Base-by-base conservation (phyloP, 805 yeast genomes). In the Ogataea salicorniae region DNA sequence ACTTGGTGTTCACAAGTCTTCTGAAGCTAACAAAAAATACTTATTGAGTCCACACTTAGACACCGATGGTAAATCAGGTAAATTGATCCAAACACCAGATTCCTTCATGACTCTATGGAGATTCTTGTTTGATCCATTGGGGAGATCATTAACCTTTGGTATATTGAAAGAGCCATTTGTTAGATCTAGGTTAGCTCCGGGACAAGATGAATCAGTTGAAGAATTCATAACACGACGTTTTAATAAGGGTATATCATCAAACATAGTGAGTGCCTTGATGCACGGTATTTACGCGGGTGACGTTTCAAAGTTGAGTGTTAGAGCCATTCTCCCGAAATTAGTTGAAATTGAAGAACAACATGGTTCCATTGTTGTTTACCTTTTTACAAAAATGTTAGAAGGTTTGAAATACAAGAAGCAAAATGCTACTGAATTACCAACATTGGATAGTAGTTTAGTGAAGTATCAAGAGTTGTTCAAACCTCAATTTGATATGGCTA, bases 271-370 rank as follows among this genome's bases (percentile, higher is more conserved):
- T 64, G 98, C 96, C 0, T 68, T 90, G 4, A 72, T 85, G 62
- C 89, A 90, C 59, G 99, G 99, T 0, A 81, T 94, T 1, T 92
- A 90, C 64, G 97, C 95, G 1, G 94, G 88, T n/a, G 95, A 91
- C 63, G 73, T 81, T 2, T 58, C 73, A 6, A 70, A 77, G 47
- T 65, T 92, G 42, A 86, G 96, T 69, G 80, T 84, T 0, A 67
- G 76, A 18, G 72, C 85, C 4, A 72, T 87, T 0, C 61, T 87
- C 51, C 81, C 83, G 3, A 57, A 65, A 9, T 57, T 88, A 54
- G 79, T 74, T 41, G 69, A 76, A 13, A 64, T 82, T 41, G 97
- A 90, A 60, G 59, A 67, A 29, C 64, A 76, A 6, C 68, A 77
- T 59, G 87, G 90, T 0, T 81, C 89, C 0, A 61, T 86, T 2